phyloP scores from a whole-genome alignment of 495 filamentous ascomycete genomes.

The Penicillium pulvis region DNA sequence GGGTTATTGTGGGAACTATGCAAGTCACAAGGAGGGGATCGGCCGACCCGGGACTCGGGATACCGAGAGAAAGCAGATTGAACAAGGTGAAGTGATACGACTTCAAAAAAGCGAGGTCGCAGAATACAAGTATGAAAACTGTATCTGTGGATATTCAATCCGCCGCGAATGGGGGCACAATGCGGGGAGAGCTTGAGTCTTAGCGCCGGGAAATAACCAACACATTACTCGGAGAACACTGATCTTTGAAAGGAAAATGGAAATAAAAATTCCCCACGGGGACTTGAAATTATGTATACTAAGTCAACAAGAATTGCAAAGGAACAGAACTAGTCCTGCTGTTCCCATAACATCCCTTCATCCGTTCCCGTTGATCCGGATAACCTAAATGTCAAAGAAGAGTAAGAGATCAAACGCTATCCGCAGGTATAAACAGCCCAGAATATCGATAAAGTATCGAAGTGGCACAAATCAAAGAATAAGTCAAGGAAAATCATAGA shows the following conservation, averaged over 20 bases:
- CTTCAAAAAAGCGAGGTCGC: not conserved
- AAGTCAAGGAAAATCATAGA: constrained; percentile 2
- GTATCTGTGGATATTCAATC: not conserved
- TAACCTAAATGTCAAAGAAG: constrained; percentile 9
- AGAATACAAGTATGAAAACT: not conserved
- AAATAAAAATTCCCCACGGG: constrained; percentile 11
- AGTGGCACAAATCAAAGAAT: constrained; percentile 1
- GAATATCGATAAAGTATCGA: constrained; percentile 10
- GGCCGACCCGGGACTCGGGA: constrained; percentile 6
- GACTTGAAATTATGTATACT: constrained; percentile 14
- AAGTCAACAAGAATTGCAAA: constrained; percentile 14
- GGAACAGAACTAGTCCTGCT: not conserved
- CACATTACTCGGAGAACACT: not conserved
- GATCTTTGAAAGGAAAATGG: not conserved
- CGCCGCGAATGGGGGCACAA: constrained; percentile 7
- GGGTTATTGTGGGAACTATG: constrained; percentile 5
- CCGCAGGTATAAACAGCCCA: constrained; percentile 24
- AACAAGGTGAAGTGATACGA: not conserved
- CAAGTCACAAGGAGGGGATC: constrained; percentile 6
- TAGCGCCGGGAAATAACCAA: constrained; percentile 4
- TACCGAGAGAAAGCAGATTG: not conserved
- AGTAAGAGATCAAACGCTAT: constrained; percentile 17
- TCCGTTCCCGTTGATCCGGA: constrained; percentile 31
- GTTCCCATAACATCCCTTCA: constrained; percentile 22
- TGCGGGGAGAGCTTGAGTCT: constrained; percentile 28